Conservation (phyloP, 1,139 yeast species). For the Candida albicans region DNA sequence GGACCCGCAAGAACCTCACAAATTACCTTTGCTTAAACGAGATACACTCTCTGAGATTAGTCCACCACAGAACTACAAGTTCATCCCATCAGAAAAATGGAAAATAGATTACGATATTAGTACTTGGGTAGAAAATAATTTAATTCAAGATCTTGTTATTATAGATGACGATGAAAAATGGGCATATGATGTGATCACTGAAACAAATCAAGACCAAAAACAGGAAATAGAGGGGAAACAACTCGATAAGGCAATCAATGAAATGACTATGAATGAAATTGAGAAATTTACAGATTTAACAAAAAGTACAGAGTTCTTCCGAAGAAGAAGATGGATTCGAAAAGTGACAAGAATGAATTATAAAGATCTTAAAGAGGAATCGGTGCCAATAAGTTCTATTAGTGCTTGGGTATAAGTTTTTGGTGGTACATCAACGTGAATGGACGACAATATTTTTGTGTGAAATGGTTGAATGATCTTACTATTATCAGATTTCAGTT, state of each 20-base stretch:
- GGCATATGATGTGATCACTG: constrained; percentile 57
- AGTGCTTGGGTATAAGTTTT: constrained; percentile 9
- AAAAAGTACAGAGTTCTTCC: constrained; percentile 22
- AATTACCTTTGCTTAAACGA: constrained; percentile 15
- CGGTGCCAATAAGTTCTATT: constrained; percentile 5
- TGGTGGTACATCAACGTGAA: neutral
- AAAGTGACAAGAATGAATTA: constrained; percentile 12
- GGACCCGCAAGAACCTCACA: constrained; percentile 12
- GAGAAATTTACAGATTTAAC: neutral
- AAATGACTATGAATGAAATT: constrained; percentile 2
- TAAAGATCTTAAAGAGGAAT: constrained; percentile 9
- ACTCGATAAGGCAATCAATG: constrained; percentile 3
- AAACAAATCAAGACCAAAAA: constrained; percentile 15
- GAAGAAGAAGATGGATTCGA: constrained; percentile 56
- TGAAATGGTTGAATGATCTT: no score
- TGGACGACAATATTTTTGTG: neutral
- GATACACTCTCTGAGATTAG: constrained; percentile 34
- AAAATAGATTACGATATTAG: constrained; percentile 56
- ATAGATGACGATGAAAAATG: constrained; percentile 73
- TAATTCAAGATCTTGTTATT: constrained; percentile 52
- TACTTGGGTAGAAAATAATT: constrained; percentile 55
- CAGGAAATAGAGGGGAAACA: constrained; percentile 10
- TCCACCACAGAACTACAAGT: constrained; percentile 63
- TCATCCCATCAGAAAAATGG: constrained; percentile 48
- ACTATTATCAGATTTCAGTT: no score